Evolutionary conservation across 176 grass and related monocot species (phyloP), one percentile per base, ranked within the genome.

Genomic region (Metroxylon sagu): DNA sequence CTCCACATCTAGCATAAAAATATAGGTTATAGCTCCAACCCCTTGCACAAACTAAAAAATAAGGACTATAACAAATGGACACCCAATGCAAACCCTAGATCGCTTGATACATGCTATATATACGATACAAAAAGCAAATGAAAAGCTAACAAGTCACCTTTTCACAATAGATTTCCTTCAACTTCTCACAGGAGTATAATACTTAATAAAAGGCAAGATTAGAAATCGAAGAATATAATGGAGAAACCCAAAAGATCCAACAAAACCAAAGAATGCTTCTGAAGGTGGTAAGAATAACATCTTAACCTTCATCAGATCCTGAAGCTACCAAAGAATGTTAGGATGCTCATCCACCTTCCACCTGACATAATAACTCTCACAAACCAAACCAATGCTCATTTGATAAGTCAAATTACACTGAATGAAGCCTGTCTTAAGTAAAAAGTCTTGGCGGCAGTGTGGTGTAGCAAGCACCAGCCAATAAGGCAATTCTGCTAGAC

Each of bases 101-200:
- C 14, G 16, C 6, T 57, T 6, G 8, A 15, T 50, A 53, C 67
- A 31, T 64, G 56, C 27, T 16, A 25, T 52, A 55, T 19, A 25
- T 49, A 56, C 3, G 53, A 35, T 35, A 0, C 19, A 23, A 18
- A 52, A 14, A 7, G 18, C 18, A 14, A 3, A 4, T 3, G 10
- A 4, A 25, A 10, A 14, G 53, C 14, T 56, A 56, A 29, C 35
- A 60, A n/a, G 28, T 3, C 31, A 39, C 5, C 35, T 30, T 17
- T 60, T 39, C 29, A 60, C 58, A 60, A n/a, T 16, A 30, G 58
- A 60, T 60, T 7, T 55, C 53, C n/a, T 54, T 21, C 23, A 56
- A 25, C 54, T 25, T 25, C 7, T 56, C 54, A 18, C 18, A 56
- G 7, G 19, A 18, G n/a, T 28, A 39, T 4, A 31, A 28, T 60